phyloP scores from a whole-genome alignment of 768 basidiomycete species.

The Pleurotus cornucopiae region DNA sequence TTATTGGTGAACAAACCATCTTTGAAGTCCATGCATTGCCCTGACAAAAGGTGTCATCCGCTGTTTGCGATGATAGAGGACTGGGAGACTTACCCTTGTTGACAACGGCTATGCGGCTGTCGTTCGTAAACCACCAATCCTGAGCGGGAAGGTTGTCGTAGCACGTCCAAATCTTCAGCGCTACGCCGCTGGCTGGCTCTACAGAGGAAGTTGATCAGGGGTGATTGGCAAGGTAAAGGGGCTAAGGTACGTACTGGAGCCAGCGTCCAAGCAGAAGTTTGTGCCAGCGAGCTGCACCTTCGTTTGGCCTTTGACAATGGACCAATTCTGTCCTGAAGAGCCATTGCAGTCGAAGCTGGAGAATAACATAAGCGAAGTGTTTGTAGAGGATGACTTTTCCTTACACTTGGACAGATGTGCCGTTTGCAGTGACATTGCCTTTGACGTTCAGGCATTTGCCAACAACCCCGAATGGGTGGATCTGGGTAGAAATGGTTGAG shows the following conservation, averaged over 20 bases:
- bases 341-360: constrained; percentile 1
- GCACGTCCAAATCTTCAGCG: neutral
- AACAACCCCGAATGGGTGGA: neutral
- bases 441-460: neutral
- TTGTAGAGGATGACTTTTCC: neutral
- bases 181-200: neutral
- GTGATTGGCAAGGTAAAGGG: neutral
- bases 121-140: neutral
- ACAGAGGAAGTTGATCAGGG: too few species aligned
- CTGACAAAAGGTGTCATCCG: neutral
- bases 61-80: neutral
- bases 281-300: neutral
- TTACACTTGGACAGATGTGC: neutral
- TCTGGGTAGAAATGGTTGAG: neutral
- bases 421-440: neutral
- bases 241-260: neutral
- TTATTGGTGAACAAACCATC: neutral
- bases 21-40: neutral
- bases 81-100: neutral
- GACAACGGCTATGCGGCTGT: neutral
- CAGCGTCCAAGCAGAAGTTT: neutral
- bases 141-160: neutral
- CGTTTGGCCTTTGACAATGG: neutral
- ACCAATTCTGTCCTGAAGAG: neutral
- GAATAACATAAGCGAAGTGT: neutral